Evolutionary conservation across 2,329 filamentous ascomycete genomes (phyloP).

Genomic region (Colletotrichum godetiae): DNA sequence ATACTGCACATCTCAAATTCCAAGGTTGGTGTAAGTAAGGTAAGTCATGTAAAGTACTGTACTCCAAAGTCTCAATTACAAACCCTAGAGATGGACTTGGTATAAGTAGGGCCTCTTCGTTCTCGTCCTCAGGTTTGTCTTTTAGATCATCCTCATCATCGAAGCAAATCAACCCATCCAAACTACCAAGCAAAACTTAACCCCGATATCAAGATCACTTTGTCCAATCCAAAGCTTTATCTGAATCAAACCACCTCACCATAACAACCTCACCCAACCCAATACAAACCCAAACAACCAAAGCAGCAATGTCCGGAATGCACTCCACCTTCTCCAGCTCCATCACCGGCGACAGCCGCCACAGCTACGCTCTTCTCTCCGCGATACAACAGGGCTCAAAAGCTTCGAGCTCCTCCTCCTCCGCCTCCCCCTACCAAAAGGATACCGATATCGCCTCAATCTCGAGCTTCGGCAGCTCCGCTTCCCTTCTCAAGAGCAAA

Average conservation of each 20-base stretch:
- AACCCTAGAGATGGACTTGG: neutral
- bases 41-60: neutral
- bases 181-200: neutral
- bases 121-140: neutral
- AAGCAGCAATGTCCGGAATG: conserved; percentile 29
- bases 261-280: neutral
- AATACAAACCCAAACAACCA: neutral
- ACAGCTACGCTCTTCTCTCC: conserved; percentile 20
- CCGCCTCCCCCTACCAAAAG: conserved; percentile 13
- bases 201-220: neutral
- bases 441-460: conserved; percentile 26
- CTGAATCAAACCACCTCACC: neutral
- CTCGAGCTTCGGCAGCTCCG: conserved; percentile 36
- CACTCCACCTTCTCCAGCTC: conserved; percentile 31
- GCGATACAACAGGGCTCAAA: conserved; percentile 19
- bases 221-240: neutral
- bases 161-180: neutral
- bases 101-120: conserved; percentile 25
- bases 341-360: conserved; percentile 29
- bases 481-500: conserved; percentile 21
- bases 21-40: neutral
- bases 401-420: neutral
- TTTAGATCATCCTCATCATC: neutral
- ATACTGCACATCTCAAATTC: neutral
- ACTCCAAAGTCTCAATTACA: neutral